Evolutionary conservation across 1,139 yeast genomes (phyloP), one percentile per base, ranked within the genome.

Genomic region (Pichia sp.): DNA sequence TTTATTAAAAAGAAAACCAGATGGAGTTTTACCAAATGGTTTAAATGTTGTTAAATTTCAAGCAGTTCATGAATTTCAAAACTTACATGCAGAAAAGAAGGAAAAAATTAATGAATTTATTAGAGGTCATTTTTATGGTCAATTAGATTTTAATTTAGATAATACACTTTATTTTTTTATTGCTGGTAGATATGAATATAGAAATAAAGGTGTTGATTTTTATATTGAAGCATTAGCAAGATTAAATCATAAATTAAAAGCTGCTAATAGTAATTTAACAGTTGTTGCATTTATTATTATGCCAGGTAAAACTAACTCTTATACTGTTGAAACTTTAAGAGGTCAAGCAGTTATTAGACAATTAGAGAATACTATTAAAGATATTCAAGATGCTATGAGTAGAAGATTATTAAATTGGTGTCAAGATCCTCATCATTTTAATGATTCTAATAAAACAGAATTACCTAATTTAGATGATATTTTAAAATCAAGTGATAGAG

Each of bases 21-120:
- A 91, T 59, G 98, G 98, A 2, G 96, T 91, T 26, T 73, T 91
- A 59, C 98, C 98, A 45, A 91, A 91, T 60, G 98, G 98, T 35
- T 74, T 91, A 52, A 91, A 91, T 61, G 97, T 91, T 45, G 88
- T 88, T 52, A 91, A 91, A 68, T 91, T 91, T 66, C 93, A 86
- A 57, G 97, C 97, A 2, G 95, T 89, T 52, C 98, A 91, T 63
- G 98, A 91, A 66, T 91, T 91, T 69, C 98, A 91, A 66, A 91
- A 91, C 64, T 71, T 91, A 64, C 98, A 91, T 66, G 96, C 96
- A 20, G 66, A 81, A 51, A 82, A 83, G 62, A 91, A 91, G 70
- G 95, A 80, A 43, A 87, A 87, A 62, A 89, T 91, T 60, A 83
- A 88, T 57, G 97, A 91, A 59, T 91, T 91, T 61, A 83, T 91